Evolutionary conservation across 2,329 filamentous ascomycete genomes (phyloP).

Genomic region (Hymenoscyphus fructigenus): DNA sequence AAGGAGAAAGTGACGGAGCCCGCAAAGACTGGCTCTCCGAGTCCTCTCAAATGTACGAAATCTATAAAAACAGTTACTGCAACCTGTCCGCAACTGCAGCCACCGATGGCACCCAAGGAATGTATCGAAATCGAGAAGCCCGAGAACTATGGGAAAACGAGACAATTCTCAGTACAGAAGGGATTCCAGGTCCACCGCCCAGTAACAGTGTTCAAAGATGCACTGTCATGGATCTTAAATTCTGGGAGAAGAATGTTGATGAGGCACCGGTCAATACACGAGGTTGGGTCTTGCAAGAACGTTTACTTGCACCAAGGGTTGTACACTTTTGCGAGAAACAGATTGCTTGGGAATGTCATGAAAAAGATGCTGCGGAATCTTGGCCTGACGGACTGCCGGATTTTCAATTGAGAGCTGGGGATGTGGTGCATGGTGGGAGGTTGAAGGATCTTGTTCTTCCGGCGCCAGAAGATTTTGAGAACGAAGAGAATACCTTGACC

Average conservation of each 20-base stretch:
- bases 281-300: slow-evolving; percentile 29
- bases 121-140: slow-evolving; percentile 2
- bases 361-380: slow-evolving; percentile 16
- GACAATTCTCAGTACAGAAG: slow-evolving; percentile 10
- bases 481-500: neutral
- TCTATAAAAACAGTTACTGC: slow-evolving; percentile 17
- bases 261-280: slow-evolving; percentile 16
- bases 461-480: neutral
- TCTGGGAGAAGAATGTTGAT: slow-evolving; percentile 16
- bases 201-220: slow-evolving; percentile 6
- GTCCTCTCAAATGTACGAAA: slow-evolving; percentile 14
- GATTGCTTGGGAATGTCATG: slow-evolving; percentile 27
- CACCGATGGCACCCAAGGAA: slow-evolving; percentile 9
- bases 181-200: slow-evolving; percentile 5
- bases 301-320: slow-evolving; percentile 20
- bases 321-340: slow-evolving; percentile 24
- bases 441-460: slow-evolving; percentile 14
- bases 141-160: slow-evolving; percentile 13
- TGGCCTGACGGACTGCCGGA: slow-evolving; percentile 6
- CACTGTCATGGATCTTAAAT: slow-evolving; percentile 11
- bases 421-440: slow-evolving; percentile 6
- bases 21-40: slow-evolving; percentile 9
- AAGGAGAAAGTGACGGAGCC: neutral
- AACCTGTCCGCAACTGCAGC: slow-evolving; percentile 18
- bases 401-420: slow-evolving; percentile 11